Evolutionary conservation across 2,329 filamentous ascomycete species (phyloP).

Genomic region (Geoglossum cookeanum): DNA sequence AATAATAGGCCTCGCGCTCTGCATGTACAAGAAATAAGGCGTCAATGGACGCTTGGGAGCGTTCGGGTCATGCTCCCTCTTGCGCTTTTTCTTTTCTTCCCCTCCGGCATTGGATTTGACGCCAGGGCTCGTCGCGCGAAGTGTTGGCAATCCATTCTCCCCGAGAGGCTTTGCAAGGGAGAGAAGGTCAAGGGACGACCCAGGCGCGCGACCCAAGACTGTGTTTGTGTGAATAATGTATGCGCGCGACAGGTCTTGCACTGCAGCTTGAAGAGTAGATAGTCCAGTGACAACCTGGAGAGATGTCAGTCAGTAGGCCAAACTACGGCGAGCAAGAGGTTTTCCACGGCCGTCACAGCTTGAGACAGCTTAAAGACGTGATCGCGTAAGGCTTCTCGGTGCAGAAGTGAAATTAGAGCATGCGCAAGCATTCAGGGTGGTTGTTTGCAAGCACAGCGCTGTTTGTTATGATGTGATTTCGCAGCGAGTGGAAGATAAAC

Average conservation of each 20-base stretch:
- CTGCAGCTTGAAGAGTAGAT: constrained; percentile 57
- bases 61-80: constrained; percentile 72
- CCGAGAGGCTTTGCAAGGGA: constrained; percentile 19
- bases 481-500: background rate
- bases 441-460: background rate
- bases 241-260: constrained; percentile 61
- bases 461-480: constrained; percentile 1
- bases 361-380: background rate
- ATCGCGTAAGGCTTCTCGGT: background rate
- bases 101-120: constrained; percentile 28
- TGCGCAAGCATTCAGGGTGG: background rate
- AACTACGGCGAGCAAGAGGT: background rate
- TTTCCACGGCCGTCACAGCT: background rate
- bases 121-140: constrained; percentile 14
- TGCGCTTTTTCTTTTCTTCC: constrained; percentile 78
- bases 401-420: background rate
- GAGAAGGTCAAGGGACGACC: constrained; percentile 10
- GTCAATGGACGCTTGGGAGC: constrained; percentile 87
- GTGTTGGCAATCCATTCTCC: constrained; percentile 16
- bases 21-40: constrained; percentile 89
- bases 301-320: background rate
- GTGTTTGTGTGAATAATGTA: constrained; percentile 81
- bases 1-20: constrained; percentile 68
- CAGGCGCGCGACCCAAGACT: constrained; percentile 38
- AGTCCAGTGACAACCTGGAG: constrained; percentile 58